These are phyloP conservation scores for Astragalus membranaceus DNA, from an alignment of 306 rosid genomes.

Conservation along the genomic window DNA sequence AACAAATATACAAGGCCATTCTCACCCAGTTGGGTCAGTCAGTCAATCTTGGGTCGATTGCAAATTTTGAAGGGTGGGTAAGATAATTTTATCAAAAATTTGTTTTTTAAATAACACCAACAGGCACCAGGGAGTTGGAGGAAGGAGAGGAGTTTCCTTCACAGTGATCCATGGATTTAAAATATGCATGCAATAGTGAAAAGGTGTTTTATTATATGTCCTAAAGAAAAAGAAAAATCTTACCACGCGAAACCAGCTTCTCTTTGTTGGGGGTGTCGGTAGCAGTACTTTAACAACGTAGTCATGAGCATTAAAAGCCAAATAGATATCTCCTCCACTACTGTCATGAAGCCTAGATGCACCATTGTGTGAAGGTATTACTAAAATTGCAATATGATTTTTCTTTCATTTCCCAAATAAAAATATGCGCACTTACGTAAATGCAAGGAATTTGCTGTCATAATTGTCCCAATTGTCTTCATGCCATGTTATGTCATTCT, in stretches of 20 bases:
- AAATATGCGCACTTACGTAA: conserved; percentile 56
- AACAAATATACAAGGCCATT: not conserved
- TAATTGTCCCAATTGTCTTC: conserved; percentile 77
- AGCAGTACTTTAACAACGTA: conserved; percentile 41
- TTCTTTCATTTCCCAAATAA: not conserved
- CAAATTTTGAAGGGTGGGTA: not conserved
- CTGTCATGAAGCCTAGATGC: conserved; percentile 68
- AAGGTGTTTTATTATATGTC: not conserved
- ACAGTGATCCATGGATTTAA: not conserved
- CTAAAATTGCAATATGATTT: not conserved
- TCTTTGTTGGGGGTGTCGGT: conserved; percentile 56
- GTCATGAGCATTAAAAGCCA: conserved; percentile 91
- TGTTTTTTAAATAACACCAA: not conserved
- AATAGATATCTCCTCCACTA: conserved; percentile 61
- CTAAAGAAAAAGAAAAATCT: conserved; percentile 23
- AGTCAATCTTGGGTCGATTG: not conserved
- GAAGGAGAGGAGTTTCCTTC: not conserved
- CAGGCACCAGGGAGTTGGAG: not conserved
- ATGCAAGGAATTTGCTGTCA: conserved; percentile 90
- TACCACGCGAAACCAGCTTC: conserved; percentile 92
- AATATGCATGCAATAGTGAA: conserved; percentile 13
- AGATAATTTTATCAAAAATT: not conserved
- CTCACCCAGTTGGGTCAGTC: not conserved
- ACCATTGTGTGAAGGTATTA: not conserved
- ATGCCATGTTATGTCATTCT: conserved; percentile 91